phyloP scores from a whole-genome alignment of 768 basidiomycete species.

The Kwoniella newhampshirensis region DNA sequence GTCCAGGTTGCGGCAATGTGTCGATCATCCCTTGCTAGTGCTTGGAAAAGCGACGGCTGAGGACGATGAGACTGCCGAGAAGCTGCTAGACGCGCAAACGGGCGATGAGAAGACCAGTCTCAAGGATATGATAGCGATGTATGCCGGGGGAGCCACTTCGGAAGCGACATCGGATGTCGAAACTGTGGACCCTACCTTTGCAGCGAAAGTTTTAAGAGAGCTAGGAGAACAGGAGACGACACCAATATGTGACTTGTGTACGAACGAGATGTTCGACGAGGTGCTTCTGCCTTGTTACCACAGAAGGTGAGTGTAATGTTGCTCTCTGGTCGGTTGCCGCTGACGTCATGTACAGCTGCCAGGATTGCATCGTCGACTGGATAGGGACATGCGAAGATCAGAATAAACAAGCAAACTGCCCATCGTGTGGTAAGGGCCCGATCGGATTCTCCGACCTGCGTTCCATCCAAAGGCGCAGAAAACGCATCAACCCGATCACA shows the following conservation, averaged over 20 bases:
- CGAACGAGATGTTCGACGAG: slow-evolving; percentile 61
- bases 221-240: slow-evolving; percentile 40
- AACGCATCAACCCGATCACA: slow-evolving; percentile 36
- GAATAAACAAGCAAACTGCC: slow-evolving; percentile 71
- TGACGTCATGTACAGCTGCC: slow-evolving; percentile 61
- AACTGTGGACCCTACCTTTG: slow-evolving; percentile 50
- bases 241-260: slow-evolving; percentile 53
- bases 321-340: slow-evolving; percentile 60
- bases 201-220: slow-evolving; percentile 60
- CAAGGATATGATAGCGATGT: slow-evolving; percentile 46
- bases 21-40: slow-evolving; percentile 84
- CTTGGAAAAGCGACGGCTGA: slow-evolving; percentile 57
- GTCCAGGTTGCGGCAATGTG: slow-evolving; percentile 78
- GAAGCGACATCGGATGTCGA: slow-evolving; percentile 51
- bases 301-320: slow-evolving; percentile 56
- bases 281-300: slow-evolving; percentile 51
- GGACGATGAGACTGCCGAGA: slow-evolving; percentile 54
- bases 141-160: slow-evolving; percentile 49
- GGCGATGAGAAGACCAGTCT: slow-evolving; percentile 28
- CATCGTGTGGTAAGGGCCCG: slow-evolving; percentile 62
- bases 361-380: slow-evolving; percentile 79
- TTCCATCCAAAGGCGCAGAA: slow-evolving; percentile 38
- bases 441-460: slow-evolving; percentile 44
- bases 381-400: slow-evolving; percentile 69
- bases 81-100: slow-evolving; percentile 36